These are phyloP conservation scores for Sclerospora graminicola DNA, from an alignment of 352 stramenopile species.

Conservation along the genomic window DNA sequence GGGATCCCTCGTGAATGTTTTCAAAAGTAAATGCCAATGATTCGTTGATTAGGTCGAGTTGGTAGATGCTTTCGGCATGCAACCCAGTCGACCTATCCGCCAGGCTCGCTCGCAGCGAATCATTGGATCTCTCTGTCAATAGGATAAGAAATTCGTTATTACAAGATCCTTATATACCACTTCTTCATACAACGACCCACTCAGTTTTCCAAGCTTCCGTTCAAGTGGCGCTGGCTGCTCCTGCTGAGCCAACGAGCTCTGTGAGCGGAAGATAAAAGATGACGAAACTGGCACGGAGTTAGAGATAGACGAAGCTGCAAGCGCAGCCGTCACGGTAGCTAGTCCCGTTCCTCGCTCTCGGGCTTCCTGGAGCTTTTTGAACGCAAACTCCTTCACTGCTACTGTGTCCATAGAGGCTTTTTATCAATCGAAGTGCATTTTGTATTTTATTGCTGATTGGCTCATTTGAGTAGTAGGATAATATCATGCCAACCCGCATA, in stretches of 20 bases:
- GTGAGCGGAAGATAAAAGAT: slow-evolving; percentile 33
- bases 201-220: slow-evolving; percentile 16
- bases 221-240: slow-evolving; percentile 6
- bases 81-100: slow-evolving; percentile 21
- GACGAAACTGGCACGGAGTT: slow-evolving; percentile 32
- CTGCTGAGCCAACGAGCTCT: slow-evolving; percentile 8
- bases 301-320: slow-evolving; percentile 41
- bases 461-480: neutral
- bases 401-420: slow-evolving; percentile 38
- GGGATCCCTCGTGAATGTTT: slow-evolving; percentile 64
- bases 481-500: slow-evolving; percentile 58
- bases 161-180: neutral
- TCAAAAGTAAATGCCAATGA: slow-evolving; percentile 74
- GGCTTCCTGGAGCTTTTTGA: slow-evolving; percentile 67
- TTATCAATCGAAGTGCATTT: neutral
- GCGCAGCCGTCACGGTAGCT: slow-evolving; percentile 32
- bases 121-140: slow-evolving; percentile 33
- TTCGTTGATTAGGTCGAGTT: slow-evolving; percentile 74
- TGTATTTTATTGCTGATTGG: slow-evolving; percentile 5
- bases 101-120: slow-evolving; percentile 25
- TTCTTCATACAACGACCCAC: slow-evolving; percentile 3
- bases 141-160: neutral
- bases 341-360: slow-evolving; percentile 51
- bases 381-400: slow-evolving; percentile 56
- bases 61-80: slow-evolving; percentile 44